phyloP scores from a whole-genome alignment of 1,139 yeast genomes.

The Yamadazyma trypodendri region DNA sequence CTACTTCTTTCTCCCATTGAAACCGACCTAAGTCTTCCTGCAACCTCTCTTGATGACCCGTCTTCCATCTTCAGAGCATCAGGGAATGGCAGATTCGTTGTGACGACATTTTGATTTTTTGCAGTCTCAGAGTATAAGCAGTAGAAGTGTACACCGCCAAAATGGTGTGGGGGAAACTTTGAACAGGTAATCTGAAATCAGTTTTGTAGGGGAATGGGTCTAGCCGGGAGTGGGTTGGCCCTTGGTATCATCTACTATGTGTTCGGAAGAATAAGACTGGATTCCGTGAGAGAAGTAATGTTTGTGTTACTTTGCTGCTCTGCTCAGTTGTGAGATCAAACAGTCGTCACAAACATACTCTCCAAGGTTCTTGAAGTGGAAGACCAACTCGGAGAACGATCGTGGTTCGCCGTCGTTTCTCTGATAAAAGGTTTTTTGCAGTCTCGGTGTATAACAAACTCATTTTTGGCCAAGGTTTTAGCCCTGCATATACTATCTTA shows the following conservation, averaged over 20 bases:
- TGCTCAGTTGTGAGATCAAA: slow-evolving; percentile 35
- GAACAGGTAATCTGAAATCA: slow-evolving; percentile 43
- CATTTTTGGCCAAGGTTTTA: too few relatives aligned
- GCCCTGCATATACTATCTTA: too few relatives aligned
- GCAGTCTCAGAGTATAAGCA: not conserved
- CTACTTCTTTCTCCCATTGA: not conserved
- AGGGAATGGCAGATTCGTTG: slow-evolving; percentile 1
- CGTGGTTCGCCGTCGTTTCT: slow-evolving; percentile 68
- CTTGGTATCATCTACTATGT: not conserved
- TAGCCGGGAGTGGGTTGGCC: not conserved
- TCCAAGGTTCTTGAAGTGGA: slow-evolving; percentile 36
- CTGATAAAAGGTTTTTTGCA: too few relatives aligned
- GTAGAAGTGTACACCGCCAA: slow-evolving; percentile 30
- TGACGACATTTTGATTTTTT: not conserved
- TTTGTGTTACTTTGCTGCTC: slow-evolving; percentile 13
- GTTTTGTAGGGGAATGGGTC: slow-evolving; percentile 19
- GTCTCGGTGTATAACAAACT: too few relatives aligned
- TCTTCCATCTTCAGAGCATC: not conserved
- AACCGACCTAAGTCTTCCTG: not conserved
- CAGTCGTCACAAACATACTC: slow-evolving; percentile 40
- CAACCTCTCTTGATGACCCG: not conserved
- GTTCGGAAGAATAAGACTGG: not conserved
- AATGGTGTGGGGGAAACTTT: slow-evolving; percentile 19
- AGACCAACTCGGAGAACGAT: slow-evolving; percentile 39
- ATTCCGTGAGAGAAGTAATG: slow-evolving; percentile 9